A percentile compares a stretch with the other conserved stretches of the same genome.
These are phyloP conservation scores for Cutaneotrichosporon mucoides DNA, from an alignment of 1,284 basidiomycete species.

Conservation along the genomic window DNA sequence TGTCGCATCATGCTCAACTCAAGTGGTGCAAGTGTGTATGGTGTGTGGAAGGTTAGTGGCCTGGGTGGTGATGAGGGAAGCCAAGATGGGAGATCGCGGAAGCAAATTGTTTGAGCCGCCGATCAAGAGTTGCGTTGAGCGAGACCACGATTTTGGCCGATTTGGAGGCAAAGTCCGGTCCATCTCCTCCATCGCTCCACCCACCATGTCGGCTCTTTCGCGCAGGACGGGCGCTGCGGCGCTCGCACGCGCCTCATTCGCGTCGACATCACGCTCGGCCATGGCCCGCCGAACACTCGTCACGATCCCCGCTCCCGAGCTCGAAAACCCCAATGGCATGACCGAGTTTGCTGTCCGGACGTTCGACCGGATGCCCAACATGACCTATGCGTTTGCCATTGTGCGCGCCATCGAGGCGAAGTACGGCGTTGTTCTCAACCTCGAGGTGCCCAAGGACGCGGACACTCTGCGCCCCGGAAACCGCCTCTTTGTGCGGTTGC, in stretches of 20 bases:
- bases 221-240: background rate
- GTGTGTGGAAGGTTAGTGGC: too few relatives aligned
- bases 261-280: conserved; percentile 7
- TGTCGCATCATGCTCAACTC: too few relatives aligned
- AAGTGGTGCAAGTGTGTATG: too few relatives aligned
- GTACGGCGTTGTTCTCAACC: conserved; percentile 24
- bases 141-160: conserved; percentile 5
- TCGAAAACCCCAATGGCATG: conserved; percentile 19
- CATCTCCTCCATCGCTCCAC: background rate
- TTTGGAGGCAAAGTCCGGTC: background rate
- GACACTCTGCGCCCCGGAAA: conserved; percentile 18
- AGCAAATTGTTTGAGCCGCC: too few relatives aligned
- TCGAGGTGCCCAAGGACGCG: conserved; percentile 25
- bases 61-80: too few relatives aligned
- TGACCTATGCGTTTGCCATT: conserved; percentile 29
- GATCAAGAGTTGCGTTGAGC: too few relatives aligned
- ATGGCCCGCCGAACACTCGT: conserved; percentile 2
- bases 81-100: too few relatives aligned
- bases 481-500: conserved; percentile 22
- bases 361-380: conserved; percentile 17
- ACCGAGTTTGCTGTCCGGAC: conserved; percentile 22
- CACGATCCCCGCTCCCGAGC: conserved; percentile 28
- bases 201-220: background rate
- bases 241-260: background rate
- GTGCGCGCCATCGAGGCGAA: conserved; percentile 31